Conservation (phyloP, 768 basidiomycete genomes). For the Pleurotus cornucopiae region DNA sequence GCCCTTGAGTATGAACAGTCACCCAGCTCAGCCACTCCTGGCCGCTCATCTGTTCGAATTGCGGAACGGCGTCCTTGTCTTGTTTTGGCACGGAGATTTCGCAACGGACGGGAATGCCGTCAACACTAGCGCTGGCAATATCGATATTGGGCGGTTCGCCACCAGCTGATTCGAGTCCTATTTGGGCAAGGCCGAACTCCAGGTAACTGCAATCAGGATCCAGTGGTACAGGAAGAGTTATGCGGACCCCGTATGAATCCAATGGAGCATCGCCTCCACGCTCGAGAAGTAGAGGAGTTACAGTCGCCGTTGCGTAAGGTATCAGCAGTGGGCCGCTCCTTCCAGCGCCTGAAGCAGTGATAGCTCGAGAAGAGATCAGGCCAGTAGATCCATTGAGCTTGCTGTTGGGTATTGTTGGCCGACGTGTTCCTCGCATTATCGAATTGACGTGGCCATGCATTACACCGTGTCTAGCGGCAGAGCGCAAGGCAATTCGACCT, state of each 20-base stretch:
- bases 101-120: conserved; percentile 60
- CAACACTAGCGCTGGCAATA: conserved; percentile 56
- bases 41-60: conserved; percentile 49
- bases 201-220: conserved; percentile 67
- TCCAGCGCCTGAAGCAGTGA: conserved; percentile 22
- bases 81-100: conserved; percentile 46
- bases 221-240: conserved; percentile 51
- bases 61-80: conserved; percentile 28
- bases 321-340: conserved; percentile 60
- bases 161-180: conserved; percentile 12
- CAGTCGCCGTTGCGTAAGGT: conserved; percentile 47
- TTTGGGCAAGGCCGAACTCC: conserved; percentile 66
- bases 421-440: neutral
- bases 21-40: conserved; percentile 67
- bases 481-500: conserved; percentile 51
- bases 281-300: conserved; percentile 45
- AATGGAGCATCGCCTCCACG: conserved; percentile 21
- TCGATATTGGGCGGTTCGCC: conserved; percentile 40
- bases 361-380: neutral
- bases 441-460: conserved; percentile 20
- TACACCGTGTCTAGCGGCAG: conserved; percentile 18
- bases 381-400: conserved; percentile 1
- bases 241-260: conserved; percentile 55
- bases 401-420: neutral
- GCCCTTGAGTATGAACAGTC: conserved; percentile 50